Conservation (phyloP, 805 yeast genomes). For the Sugiyamaella mastotermitis region DNA sequence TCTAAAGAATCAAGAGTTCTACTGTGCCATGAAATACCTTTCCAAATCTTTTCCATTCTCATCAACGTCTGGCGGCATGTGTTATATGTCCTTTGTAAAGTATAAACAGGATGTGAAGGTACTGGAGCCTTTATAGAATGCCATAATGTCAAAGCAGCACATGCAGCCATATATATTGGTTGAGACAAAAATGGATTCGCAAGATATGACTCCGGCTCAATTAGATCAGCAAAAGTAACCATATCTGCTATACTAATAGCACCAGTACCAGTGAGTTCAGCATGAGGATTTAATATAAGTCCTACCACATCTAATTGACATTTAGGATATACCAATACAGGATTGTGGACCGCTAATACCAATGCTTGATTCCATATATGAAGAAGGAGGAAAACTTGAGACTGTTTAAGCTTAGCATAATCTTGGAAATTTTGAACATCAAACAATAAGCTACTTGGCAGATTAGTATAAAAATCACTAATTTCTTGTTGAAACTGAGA, state of each 20-base stretch:
- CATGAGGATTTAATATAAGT: slow-evolving; percentile 17
- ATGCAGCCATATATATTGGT: slow-evolving; percentile 26
- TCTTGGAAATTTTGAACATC: slow-evolving; percentile 25
- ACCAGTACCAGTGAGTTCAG: slow-evolving; percentile 23
- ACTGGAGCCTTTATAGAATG: slow-evolving; percentile 18
- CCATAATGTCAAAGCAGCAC: slow-evolving; percentile 22
- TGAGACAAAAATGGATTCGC: slow-evolving; percentile 25
- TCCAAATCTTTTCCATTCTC: slow-evolving; percentile 22
- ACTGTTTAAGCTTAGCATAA: slow-evolving; percentile 18
- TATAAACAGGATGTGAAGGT: slow-evolving; percentile 14
- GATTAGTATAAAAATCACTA: slow-evolving; percentile 21
- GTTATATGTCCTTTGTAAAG: slow-evolving; percentile 19
- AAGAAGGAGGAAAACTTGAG: slow-evolving; percentile 23
- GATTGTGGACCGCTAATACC: slow-evolving; percentile 26
- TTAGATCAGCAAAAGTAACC: slow-evolving; percentile 25
- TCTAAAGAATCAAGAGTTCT: slow-evolving; percentile 24
- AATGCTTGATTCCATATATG: slow-evolving; percentile 27
- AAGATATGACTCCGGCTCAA: slow-evolving; percentile 22
- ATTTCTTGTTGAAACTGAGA: slow-evolving; percentile 19
- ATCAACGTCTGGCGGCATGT: slow-evolving; percentile 22
- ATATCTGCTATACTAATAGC: slow-evolving; percentile 28
- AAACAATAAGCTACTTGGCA: slow-evolving; percentile 23
- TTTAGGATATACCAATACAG: slow-evolving; percentile 24
- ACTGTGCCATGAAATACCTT: slow-evolving; percentile 26
- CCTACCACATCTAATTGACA: slow-evolving; percentile 19